Percentiles rank a stretch among this genome's conserved stretches.
These are phyloP conservation scores for Sporothrix pallida DNA, from an alignment of 2,329 filamentous ascomycete genomes.

Conservation along the genomic window DNA sequence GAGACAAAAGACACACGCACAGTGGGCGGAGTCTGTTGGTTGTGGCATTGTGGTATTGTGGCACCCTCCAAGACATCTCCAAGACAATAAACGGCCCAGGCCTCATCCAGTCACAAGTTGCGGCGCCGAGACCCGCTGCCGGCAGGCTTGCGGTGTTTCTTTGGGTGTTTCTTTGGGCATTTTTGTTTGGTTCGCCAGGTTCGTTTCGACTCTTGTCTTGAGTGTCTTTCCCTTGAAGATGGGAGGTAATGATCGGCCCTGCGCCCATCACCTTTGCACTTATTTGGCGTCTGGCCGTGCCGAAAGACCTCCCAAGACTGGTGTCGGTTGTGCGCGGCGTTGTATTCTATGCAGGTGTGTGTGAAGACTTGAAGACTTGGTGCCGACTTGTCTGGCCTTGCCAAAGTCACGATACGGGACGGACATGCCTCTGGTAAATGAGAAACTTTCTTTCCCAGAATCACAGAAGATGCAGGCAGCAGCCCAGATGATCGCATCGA, in stretches of 20 bases:
- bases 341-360: neutral
- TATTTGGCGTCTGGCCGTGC: neutral
- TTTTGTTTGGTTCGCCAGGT: neutral
- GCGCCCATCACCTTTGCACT: neutral
- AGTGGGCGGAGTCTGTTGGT: too few species aligned
- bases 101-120: slow-evolving; percentile 14
- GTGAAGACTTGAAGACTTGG: too few species aligned
- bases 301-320: neutral
- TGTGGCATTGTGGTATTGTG: neutral
- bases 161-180: neutral
- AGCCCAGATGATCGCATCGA: slow-evolving; percentile 19
- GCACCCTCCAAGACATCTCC: neutral
- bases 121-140: slow-evolving; percentile 22
- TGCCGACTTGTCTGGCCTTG: neutral
- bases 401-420: neutral
- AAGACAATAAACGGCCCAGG: neutral
- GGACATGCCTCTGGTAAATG: neutral
- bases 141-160: slow-evolving; percentile 9
- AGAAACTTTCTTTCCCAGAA: neutral
- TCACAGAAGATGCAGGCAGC: neutral
- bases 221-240: neutral
- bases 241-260: slow-evolving; percentile 19
- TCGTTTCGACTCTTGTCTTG: neutral
- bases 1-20: too few species aligned
- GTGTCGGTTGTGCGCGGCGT: neutral